A percentile compares a stretch with the other conserved stretches of the same genome.
Conservation (phyloP, 2,329 filamentous ascomycete species). For the Hypoxylon rubiginosum region DNA sequence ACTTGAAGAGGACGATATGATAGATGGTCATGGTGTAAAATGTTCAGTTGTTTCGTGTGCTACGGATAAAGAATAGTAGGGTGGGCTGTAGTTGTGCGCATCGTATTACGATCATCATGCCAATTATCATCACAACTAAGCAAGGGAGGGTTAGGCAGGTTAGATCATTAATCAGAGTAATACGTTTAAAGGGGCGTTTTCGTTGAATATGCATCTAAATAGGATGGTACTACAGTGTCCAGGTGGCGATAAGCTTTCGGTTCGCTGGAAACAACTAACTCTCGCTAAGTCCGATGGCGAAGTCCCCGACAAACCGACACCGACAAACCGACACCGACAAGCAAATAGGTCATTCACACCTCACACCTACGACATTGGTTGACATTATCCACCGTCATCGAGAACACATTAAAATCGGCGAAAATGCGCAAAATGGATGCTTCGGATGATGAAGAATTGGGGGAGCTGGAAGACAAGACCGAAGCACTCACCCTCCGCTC, state of each 20-base stretch:
- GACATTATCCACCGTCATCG: neutral
- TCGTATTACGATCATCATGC: too few species aligned
- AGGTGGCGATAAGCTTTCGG: too few species aligned
- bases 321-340: too few species aligned
- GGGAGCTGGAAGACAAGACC: constrained; percentile 61
- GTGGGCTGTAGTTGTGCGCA: too few species aligned
- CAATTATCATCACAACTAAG: neutral
- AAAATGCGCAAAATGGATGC: constrained; percentile 38
- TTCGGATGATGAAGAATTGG: constrained; percentile 58
- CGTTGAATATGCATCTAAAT: neutral
- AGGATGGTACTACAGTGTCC: neutral
- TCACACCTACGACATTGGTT: neutral
- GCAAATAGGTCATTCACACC: too few species aligned
- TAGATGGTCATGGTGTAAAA: constrained; percentile 47
- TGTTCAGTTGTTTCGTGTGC: neutral
- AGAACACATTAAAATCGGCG: neutral
- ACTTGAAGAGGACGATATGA: constrained; percentile 49
- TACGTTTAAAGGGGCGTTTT: neutral
- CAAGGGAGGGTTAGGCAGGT: neutral
- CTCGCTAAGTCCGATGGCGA: too few species aligned
- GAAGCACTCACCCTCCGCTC: constrained; percentile 62
- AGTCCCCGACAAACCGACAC: too few species aligned
- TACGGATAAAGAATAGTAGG: neutral
- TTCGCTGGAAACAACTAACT: too few species aligned
- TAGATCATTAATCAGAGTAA: too few species aligned